Evolutionary conservation across 116 monocot genomes (phyloP), one percentile per base, ranked within the genome.

Genomic region (Cymodocea nodosa): DNA sequence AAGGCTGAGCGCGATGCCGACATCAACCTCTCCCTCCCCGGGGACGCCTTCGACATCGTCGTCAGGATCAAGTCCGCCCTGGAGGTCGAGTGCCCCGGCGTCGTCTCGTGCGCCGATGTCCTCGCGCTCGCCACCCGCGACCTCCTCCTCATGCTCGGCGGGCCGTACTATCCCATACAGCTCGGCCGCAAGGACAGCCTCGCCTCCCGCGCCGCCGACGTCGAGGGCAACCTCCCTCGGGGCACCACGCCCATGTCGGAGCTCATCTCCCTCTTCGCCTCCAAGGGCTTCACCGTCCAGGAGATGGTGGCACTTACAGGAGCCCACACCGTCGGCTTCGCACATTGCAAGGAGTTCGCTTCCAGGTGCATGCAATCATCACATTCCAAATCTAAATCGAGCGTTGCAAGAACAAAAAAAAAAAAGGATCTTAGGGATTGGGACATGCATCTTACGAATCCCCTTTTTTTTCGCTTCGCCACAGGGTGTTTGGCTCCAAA

Each of bases 301-400:
- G 86, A 86, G 74, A 63, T 82, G 36, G 82, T 82, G 17, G 59
- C 76, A 17, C 79, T 85, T 20, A 34, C 70, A 19, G 85, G 82
- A 23, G 82, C 79, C 4, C 85, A 85, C 82, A 79, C 86, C 69
- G 71, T 82, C 50, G 82, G 86, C 23, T 77, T 79, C 44, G 71
- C 82, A 5, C 86, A 86, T 65, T 86, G 82, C 72, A 79, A 79
- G 67, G 84, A 88, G 71, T 84, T 80, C 74, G 77, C 84, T 14
- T 40, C 44, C 44, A 44, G 44, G 44, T 44, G 12, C 5, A 6
- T 8, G 9, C 44, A 44, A 10, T 7, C 30, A 3, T 30, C 30
- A 1, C 30, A 30, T 30, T 3, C 30, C 3, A 30, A 30, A 30
- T 30, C 30, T 3, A 3, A 30, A 30, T 30, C 30, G 3, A 30